Evolutionary conservation across 208 protist genomes (phyloP).

Genomic region (Porcisia hertigi): DNA sequence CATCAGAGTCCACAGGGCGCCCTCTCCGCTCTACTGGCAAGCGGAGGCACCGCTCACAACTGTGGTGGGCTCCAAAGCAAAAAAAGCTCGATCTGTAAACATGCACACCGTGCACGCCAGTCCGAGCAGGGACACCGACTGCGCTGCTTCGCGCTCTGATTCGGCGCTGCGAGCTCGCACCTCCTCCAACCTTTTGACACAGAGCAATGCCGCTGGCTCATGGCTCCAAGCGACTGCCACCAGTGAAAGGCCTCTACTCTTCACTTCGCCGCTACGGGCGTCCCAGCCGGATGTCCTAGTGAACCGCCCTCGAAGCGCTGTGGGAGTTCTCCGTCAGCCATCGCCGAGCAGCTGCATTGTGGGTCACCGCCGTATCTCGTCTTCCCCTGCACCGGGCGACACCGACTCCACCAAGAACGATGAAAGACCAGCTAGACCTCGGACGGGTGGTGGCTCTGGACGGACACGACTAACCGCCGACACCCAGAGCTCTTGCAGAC

Average conservation of each 20-base stretch:
- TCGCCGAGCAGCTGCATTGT: neutral
- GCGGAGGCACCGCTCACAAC: conserved; percentile 14
- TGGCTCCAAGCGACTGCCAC: neutral
- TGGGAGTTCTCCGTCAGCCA: neutral
- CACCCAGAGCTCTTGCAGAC: neutral
- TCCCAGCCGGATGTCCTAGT: neutral
- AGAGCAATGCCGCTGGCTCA: neutral
- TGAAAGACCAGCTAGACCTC: neutral
- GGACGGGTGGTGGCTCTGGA: neutral
- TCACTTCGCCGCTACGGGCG: neutral
- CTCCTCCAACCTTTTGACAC: neutral
- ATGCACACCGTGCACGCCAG: neutral
- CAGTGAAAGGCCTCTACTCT: neutral
- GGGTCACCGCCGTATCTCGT: neutral
- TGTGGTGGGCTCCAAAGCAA: neutral
- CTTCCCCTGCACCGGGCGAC: neutral
- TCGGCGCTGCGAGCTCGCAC: conserved; percentile 15
- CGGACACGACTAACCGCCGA: neutral
- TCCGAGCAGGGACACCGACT: neutral
- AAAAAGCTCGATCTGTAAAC: conserved; percentile 10
- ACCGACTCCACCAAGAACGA: neutral
- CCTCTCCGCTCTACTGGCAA: conserved; percentile 11
- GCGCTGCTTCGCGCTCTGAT: neutral
- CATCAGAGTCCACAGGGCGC: neutral
- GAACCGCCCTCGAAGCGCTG: neutral